phyloP scores from a whole-genome alignment of 495 filamentous ascomycete genomes.

The Podospora pseudoanserina region DNA sequence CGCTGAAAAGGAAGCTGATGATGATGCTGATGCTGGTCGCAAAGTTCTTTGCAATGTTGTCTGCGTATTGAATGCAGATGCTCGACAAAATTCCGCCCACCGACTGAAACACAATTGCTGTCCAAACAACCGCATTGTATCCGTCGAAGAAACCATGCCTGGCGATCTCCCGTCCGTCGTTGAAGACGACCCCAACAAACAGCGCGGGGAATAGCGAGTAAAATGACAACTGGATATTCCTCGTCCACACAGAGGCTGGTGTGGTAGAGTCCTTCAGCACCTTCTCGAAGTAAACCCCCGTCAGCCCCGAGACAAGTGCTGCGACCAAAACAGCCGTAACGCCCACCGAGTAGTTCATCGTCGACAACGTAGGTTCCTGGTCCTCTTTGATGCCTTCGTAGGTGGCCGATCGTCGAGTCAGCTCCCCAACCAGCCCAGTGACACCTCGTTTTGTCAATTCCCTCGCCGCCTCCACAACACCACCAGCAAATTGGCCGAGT shows the following conservation, averaged over 20 bases:
- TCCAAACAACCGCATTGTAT: slow-evolving; percentile 90
- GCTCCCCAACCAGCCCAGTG: slow-evolving; percentile 41
- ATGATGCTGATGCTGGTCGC: slow-evolving; percentile 88
- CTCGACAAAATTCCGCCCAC: slow-evolving; percentile 77
- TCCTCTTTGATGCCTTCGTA: slow-evolving; percentile 93
- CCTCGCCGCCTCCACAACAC: slow-evolving; percentile 42
- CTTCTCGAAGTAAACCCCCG: slow-evolving; percentile 92
- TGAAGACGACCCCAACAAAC: slow-evolving; percentile 78
- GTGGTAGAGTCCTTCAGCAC: slow-evolving; percentile 77
- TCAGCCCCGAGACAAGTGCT: slow-evolving; percentile 74
- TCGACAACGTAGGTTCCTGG: slow-evolving; percentile 53
- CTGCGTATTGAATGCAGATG: slow-evolving; percentile 79
- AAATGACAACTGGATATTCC: slow-evolving; percentile 89
- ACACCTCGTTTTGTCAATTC: slow-evolving; percentile 49
- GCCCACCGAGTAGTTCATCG: slow-evolving; percentile 74
- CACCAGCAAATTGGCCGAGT: slow-evolving; percentile 47
- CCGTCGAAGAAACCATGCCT: slow-evolving; percentile 87
- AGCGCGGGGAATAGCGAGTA: slow-evolving; percentile 87
- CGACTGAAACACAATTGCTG: slow-evolving; percentile 76
- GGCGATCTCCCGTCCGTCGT: slow-evolving; percentile 79
- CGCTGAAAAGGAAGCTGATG: slow-evolving; percentile 75
- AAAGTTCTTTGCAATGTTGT: slow-evolving; percentile 88
- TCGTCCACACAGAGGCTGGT: slow-evolving; percentile 75
- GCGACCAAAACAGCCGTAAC: slow-evolving; percentile 71
- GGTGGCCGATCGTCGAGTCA: slow-evolving; percentile 80